Conservation (phyloP, 1,284 basidiomycete species). For the Malassezia psittaci region DNA sequence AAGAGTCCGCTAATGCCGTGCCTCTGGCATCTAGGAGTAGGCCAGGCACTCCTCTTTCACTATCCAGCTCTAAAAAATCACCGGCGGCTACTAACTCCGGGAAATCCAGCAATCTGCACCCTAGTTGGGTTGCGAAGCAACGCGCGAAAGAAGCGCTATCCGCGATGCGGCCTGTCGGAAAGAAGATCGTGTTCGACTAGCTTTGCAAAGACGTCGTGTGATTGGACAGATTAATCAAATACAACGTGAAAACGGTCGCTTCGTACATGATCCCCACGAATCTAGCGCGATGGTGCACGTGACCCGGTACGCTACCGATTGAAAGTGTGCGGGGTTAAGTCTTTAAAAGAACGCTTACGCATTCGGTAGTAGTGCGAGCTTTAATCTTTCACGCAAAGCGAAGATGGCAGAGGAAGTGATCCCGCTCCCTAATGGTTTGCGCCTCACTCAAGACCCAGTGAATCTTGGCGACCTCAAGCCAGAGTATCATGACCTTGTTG, state of each 20-base stretch:
- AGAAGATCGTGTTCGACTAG: conserved; percentile 17
- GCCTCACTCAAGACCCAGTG: conserved; percentile 14
- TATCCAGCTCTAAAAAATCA: too few species aligned
- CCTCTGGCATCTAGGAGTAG: too few species aligned
- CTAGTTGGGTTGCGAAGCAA: conserved; percentile 17
- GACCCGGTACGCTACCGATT: background rate
- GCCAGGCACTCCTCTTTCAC: too few species aligned
- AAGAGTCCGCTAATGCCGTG: too few species aligned
- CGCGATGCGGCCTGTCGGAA: conserved; percentile 9
- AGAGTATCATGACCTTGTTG: conserved; percentile 39
- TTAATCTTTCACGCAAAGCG: too few species aligned
- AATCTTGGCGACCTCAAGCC: conserved; percentile 17
- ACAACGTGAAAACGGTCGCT: background rate
- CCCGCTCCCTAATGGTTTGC: conserved; percentile 7
- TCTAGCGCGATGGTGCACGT: too few species aligned
- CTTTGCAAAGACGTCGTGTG: background rate
- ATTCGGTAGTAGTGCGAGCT: too few species aligned
- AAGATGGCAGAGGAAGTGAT: background rate
- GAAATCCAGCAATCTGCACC: background rate
- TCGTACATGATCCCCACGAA: too few species aligned
- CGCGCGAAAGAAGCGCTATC: conserved; percentile 2
- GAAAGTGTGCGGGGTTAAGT: background rate
- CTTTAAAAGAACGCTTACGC: too few species aligned
- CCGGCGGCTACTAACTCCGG: too few species aligned
- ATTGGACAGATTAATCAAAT: background rate